phyloP scores from a whole-genome alignment of 1,284 basidiomycete species.

The Trichosporon sp. region DNA sequence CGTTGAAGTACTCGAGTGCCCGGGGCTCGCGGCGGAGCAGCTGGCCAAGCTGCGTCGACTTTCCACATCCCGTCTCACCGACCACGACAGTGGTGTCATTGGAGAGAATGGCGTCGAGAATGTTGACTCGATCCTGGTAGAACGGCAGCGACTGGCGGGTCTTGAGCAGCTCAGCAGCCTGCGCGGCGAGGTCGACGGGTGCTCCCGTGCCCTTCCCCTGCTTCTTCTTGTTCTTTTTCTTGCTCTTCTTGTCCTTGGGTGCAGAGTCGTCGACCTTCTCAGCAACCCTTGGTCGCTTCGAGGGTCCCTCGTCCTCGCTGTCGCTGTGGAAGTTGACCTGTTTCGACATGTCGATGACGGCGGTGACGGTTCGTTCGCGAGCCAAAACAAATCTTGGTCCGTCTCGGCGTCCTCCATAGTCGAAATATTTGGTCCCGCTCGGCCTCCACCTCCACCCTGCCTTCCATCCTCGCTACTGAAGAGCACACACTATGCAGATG shows the following conservation, averaged over 20 bases:
- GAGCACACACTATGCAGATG: neutral
- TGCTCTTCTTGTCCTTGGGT: constrained; percentile 22
- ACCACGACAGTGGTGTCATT: constrained; percentile 85
- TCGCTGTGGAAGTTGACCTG: constrained; percentile 20
- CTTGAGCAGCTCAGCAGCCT: constrained; percentile 60
- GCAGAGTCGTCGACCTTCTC: neutral
- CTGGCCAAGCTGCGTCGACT: constrained; percentile 94
- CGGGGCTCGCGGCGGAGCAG: constrained; percentile 67
- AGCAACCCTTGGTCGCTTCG: neutral
- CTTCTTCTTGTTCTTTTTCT: constrained; percentile 22
- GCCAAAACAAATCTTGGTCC: constrained; percentile 40
- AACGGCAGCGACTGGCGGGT: constrained; percentile 75
- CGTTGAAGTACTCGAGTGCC: constrained; percentile 39
- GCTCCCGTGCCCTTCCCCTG: constrained; percentile 26
- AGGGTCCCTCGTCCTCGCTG: constrained; percentile 7
- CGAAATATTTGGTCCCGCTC: constrained; percentile 1
- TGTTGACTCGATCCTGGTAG: constrained; percentile 71
- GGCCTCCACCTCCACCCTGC: constrained; percentile 11
- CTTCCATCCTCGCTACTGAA: neutral
- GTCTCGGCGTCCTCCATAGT: neutral
- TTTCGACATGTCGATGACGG: constrained; percentile 11
- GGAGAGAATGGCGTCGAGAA: constrained; percentile 71
- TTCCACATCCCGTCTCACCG: constrained; percentile 96
- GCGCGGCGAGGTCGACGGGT: constrained; percentile 33
- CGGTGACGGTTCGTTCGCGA: constrained; percentile 36